Base-by-base conservation (phyloP, 2,329 filamentous ascomycete genomes). In the Ceratocystis destructans region DNA sequence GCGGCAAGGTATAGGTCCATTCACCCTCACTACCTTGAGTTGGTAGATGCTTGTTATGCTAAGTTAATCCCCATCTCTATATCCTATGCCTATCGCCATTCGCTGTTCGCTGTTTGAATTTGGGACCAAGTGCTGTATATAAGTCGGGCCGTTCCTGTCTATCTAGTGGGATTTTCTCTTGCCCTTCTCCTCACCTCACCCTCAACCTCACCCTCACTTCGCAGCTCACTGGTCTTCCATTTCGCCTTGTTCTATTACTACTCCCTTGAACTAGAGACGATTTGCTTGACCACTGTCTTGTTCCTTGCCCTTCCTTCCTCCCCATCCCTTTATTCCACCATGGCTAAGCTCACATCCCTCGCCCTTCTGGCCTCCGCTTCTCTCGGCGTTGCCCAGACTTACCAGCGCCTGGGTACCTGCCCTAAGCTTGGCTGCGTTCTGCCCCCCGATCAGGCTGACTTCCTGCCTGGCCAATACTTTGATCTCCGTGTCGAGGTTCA, bases 401-500 rank as follows among this genome's bases (percentile, higher is more conserved):
- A 78, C 75, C 83, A 82, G 74, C 78, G 83, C 62, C 77, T 85
- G 17, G 83, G 83, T 68, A 79, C 79, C 31, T 86, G 83, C 72
- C 82, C 82, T 7, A 77, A 77, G 44, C 78, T 86, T 22, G 83
- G 83, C 69, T 85, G 83, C 70, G 76, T 86, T 61, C 75, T 86
- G 12, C 83, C 83, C 15, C 83, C 83, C 0, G 83, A 86, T 70
- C 82, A 84, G 77, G 85, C 87, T 69, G 89, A 94, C 72, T 94
- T 94, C 76, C 81, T 94, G 1, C 86, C 89, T 4, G 89, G 89
- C 12, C 89, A 94, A 76, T 87, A 83, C 74, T 94, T 94, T 72
- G 90, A 94, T 73, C 86, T 95, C 69, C 86, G 89, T 68, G 82
- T 93, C 68, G 89, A 94, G 74, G 83, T 94, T 37, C 89, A 93